Conservation (phyloP, 2,329 filamentous ascomycete genomes). For the Aspergillus sp. region DNA sequence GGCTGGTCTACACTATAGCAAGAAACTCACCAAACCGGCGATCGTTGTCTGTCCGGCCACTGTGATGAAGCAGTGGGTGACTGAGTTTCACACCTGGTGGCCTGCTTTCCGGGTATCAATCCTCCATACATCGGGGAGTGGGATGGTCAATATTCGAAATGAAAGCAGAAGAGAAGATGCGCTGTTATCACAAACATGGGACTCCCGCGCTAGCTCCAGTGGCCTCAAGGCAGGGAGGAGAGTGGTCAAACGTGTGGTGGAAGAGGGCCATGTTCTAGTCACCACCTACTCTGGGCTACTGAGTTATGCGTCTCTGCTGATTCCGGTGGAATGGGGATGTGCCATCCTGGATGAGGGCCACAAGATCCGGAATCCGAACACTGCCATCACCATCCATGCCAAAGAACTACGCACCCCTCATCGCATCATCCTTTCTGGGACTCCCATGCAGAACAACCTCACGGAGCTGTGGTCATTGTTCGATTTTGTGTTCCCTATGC, state of each 20-base stretch:
- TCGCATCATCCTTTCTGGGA: constrained; percentile 89
- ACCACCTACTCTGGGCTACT: constrained; percentile 97
- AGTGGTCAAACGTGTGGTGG: constrained; percentile 77
- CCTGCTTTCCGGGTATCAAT: constrained; percentile 96
- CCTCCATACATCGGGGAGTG: constrained; percentile 89
- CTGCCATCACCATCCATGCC: constrained; percentile 89
- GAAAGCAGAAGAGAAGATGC: constrained; percentile 63
- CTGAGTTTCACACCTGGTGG: constrained; percentile 99
- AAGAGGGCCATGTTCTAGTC: constrained; percentile 86
- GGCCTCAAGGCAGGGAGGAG: constrained; percentile 69
- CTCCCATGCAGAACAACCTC: constrained; percentile 96
- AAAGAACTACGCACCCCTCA: constrained; percentile 90
- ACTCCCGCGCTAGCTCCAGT: constrained; percentile 40
- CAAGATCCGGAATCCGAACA: constrained; percentile 96
- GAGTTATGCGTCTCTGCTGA: constrained; percentile 78
- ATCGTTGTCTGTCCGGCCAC: constrained; percentile 93
- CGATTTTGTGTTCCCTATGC: constrained; percentile 97
- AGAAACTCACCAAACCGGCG: constrained; percentile 75
- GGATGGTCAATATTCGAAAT: constrained; percentile 77
- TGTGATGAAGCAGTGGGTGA: constrained; percentile 95
- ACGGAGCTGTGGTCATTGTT: constrained; percentile 96
- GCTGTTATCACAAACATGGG: constrained; percentile 56
- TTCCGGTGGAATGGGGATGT: constrained; percentile 85
- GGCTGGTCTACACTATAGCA: constrained; percentile 88
- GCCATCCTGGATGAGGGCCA: constrained; percentile 95